Percentiles rank a stretch among this genome's conserved stretches.
phyloP scores from a whole-genome alignment of 108 stramenopile genomes.

The Epipyxis sp. region DNA sequence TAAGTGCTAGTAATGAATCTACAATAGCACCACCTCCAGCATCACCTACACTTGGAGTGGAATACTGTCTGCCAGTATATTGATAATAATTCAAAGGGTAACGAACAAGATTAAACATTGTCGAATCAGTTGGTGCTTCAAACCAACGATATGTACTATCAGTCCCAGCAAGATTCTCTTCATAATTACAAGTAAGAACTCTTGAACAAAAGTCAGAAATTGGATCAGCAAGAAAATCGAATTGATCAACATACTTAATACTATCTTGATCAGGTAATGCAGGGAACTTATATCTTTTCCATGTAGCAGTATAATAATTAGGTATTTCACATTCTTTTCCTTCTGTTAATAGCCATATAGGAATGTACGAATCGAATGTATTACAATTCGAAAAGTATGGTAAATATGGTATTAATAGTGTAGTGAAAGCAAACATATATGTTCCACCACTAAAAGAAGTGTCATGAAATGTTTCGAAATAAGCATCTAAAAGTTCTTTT shows the following conservation, averaged over 20 bases:
- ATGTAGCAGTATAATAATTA: slow-evolving; percentile 33
- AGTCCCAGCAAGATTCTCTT: slow-evolving; percentile 54
- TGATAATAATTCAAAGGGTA: slow-evolving; percentile 65
- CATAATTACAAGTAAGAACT: slow-evolving; percentile 59
- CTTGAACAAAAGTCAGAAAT: slow-evolving; percentile 69
- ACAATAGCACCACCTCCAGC: slow-evolving; percentile 24
- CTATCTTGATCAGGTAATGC: slow-evolving; percentile 69
- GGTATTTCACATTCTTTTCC: slow-evolving; percentile 43
- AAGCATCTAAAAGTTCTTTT: slow-evolving; percentile 65
- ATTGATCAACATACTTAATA: slow-evolving; percentile 59
- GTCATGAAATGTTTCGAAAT: slow-evolving; percentile 71
- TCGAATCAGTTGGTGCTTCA: slow-evolving; percentile 59
- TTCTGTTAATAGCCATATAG: slow-evolving; percentile 42
- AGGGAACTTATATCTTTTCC: slow-evolving; percentile 60
- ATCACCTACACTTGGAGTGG: not conserved
- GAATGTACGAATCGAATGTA: slow-evolving; percentile 66
- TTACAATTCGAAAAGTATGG: slow-evolving; percentile 76
- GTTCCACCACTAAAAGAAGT: not conserved
- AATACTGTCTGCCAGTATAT: slow-evolving; percentile 59
- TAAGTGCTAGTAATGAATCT: slow-evolving; percentile 15
- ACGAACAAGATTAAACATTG: slow-evolving; percentile 64
- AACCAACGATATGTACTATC: slow-evolving; percentile 73
- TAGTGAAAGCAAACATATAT: slow-evolving; percentile 39
- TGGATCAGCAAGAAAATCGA: slow-evolving; percentile 63
- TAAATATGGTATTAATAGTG: slow-evolving; percentile 68